Percentiles rank a stretch among this genome's conserved stretches.
phyloP scores from a whole-genome alignment of 2,329 filamentous ascomycete species.

The Aspergillus tamarii region DNA sequence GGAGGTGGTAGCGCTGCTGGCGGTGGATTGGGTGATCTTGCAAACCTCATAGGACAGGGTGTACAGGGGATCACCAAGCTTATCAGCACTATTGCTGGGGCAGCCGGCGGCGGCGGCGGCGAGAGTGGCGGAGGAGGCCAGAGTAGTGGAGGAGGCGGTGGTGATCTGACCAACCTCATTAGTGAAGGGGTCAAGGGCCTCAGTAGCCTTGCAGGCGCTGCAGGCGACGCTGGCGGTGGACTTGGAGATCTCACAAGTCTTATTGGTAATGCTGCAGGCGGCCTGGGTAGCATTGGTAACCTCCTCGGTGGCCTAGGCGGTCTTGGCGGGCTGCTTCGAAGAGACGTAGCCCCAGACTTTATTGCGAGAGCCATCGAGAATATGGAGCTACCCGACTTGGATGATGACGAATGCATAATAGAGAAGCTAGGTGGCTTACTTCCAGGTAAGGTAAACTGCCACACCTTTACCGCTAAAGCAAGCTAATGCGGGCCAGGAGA shows the following conservation, averaged over 20 bases:
- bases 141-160: not conserved
- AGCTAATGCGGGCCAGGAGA: not conserved
- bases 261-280: not conserved
- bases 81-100: not conserved
- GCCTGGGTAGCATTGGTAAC: not conserved
- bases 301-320: not conserved
- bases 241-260: not conserved
- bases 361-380: not conserved
- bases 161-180: not conserved
- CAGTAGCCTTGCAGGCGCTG: not conserved
- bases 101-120: not conserved
- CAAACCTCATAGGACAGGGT: slow-evolving; percentile 8
- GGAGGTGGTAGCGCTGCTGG: not conserved
- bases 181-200: not conserved
- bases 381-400: not conserved
- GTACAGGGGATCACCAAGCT: slow-evolving; percentile 13
- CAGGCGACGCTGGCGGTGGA: not conserved
- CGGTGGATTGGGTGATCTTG: not conserved
- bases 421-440: not conserved
- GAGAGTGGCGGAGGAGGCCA: not conserved
- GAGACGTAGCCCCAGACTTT: not conserved
- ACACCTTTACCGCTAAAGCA: not conserved
- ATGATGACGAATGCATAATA: not conserved
- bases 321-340: not conserved
- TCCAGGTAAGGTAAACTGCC: not conserved